phyloP scores from a whole-genome alignment of 140 eudicot genomes.

The Flaveria floridana region DNA sequence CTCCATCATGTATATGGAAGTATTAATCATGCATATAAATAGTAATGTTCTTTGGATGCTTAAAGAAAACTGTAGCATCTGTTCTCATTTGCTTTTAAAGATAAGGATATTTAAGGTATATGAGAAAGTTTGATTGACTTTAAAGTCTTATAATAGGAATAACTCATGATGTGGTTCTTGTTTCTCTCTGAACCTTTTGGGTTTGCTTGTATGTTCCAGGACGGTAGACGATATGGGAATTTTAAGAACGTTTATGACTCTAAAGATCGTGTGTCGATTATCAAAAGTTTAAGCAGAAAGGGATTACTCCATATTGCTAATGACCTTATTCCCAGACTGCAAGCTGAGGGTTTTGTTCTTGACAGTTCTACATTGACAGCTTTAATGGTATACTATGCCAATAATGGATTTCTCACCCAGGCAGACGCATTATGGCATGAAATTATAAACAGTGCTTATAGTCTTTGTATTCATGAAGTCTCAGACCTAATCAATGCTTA shows the following conservation, averaged over 20 bases:
- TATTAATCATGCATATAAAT: background rate
- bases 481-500: constrained; percentile 52
- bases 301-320: constrained; percentile 34
- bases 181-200: background rate
- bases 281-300: constrained; percentile 30
- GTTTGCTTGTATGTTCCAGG: constrained; percentile 32
- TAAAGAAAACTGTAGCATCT: background rate
- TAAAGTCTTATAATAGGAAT: background rate
- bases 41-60: background rate
- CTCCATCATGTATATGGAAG: background rate
- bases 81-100: background rate
- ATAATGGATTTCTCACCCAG: constrained; percentile 42
- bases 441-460: constrained; percentile 54
- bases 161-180: constrained; percentile 10
- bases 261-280: constrained; percentile 23
- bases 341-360: constrained; percentile 35
- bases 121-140: background rate
- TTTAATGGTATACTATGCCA: constrained; percentile 56
- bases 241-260: constrained; percentile 25
- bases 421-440: constrained; percentile 59
- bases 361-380: constrained; percentile 45
- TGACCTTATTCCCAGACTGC: constrained; percentile 35
- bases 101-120: background rate
- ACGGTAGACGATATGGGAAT: constrained; percentile 27
- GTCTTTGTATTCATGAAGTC: constrained; percentile 47